A percentile compares a stretch with the other conserved stretches of the same genome.
Conservation (phyloP, 1,139 yeast genomes). For the Meyerozyma athensensis region DNA sequence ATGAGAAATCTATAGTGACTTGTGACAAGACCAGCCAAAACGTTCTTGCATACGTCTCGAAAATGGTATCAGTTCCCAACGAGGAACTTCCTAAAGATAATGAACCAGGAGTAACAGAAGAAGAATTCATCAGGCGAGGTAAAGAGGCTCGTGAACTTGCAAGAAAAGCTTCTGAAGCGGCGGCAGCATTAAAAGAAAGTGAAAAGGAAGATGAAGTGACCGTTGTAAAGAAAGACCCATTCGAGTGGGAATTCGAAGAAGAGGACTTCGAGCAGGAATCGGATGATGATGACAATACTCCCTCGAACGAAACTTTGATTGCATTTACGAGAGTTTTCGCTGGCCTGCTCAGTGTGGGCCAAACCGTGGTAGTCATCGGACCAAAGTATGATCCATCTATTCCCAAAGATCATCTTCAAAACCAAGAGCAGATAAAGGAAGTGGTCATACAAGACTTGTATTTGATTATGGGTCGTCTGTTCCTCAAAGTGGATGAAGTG, state of each 20-base stretch:
- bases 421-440: conserved; percentile 39
- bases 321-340: conserved; percentile 89
- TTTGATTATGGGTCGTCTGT: conserved; percentile 88
- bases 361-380: conserved; percentile 67
- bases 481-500: conserved; percentile 69
- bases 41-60: conserved; percentile 83
- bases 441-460: conserved; percentile 62
- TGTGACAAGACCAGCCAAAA: conserved; percentile 52
- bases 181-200: conserved; percentile 27
- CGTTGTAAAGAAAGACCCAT: conserved; percentile 22
- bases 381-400: conserved; percentile 79
- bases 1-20: conserved; percentile 52
- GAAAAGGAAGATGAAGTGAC: conserved; percentile 9
- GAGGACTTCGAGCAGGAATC: conserved; percentile 35
- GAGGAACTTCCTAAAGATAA: conserved; percentile 68
- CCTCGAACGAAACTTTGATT: conserved; percentile 57
- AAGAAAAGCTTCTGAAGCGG: conserved; percentile 62
- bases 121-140: conserved; percentile 64
- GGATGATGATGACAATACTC: conserved; percentile 43
- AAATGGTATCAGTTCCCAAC: conserved; percentile 79
- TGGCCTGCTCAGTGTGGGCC: conserved; percentile 75
- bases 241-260: conserved; percentile 46
- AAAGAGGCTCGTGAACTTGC: conserved; percentile 68
- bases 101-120: conserved; percentile 34
- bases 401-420: conserved; percentile 46